A percentile compares a stretch with the other conserved stretches of the same genome.
phyloP scores from a whole-genome alignment of 192 early-diverging fungal genomes.

The Phycomyces nitens region DNA sequence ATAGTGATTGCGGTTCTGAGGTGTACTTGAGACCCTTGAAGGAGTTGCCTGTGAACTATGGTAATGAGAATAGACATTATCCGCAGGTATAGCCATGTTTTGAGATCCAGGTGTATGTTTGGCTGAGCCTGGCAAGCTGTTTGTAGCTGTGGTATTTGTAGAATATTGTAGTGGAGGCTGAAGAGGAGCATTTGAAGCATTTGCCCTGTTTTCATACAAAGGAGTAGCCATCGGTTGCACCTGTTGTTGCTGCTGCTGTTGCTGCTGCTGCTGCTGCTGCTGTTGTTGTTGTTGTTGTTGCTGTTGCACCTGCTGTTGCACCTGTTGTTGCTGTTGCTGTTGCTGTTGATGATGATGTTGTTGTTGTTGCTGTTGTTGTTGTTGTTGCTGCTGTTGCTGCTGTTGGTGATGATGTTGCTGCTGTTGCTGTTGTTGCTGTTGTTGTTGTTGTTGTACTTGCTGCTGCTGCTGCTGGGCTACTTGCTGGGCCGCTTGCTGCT shows the following conservation, averaged over 20 bases:
- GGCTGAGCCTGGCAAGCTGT: neutral
- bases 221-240: neutral
- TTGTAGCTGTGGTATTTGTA: neutral
- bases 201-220: neutral
- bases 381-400: conserved; percentile 5
- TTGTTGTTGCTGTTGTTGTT: neutral
- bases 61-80: neutral
- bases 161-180: neutral
- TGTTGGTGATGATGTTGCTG: neutral
- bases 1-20: conserved; percentile 1
- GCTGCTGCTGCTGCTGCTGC: neutral
- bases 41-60: neutral
- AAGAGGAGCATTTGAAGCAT: neutral
- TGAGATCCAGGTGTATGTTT: neutral
- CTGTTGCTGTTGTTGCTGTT: conserved; percentile 1
- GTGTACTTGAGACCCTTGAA: neutral
- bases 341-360: conserved; percentile 5
- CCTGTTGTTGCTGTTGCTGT: neutral
- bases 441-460: neutral
- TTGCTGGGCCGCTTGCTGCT: neutral
- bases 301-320: neutral
- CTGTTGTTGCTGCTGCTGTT: neutral
- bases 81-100: neutral
- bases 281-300: neutral
- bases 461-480: neutral